Evolutionary conservation across 306 rosid genomes (phyloP).

Genomic region (Vigna radiata): DNA sequence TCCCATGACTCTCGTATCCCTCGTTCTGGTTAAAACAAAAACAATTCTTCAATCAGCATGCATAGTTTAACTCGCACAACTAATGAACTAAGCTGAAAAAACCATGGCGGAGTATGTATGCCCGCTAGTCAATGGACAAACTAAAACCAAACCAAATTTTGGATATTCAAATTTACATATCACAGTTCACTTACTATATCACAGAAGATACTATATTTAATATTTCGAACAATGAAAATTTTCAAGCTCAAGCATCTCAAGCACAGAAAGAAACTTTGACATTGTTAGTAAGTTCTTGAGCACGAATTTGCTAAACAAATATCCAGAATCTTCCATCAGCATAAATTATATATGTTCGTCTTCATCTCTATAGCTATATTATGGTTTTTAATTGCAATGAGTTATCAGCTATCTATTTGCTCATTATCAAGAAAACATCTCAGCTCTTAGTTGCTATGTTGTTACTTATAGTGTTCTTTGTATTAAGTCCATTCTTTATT

Average conservation of each 20-base stretch:
- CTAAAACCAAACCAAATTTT: neutral
- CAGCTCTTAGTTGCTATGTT: neutral
- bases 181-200: conserved; percentile 5
- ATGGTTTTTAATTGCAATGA: too few relatives aligned
- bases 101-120: neutral
- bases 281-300: conserved; percentile 13
- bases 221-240: neutral
- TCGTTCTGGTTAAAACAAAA: conserved; percentile 47
- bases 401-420: too few relatives aligned
- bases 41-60: conserved; percentile 8
- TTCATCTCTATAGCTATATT: too few relatives aligned
- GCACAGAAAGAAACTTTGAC: conserved; percentile 21
- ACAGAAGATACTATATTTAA: neutral
- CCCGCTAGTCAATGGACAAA: neutral
- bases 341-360: too few relatives aligned
- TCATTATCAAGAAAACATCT: too few relatives aligned
- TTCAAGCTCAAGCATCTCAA: neutral
- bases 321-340: too few relatives aligned
- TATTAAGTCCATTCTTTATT: too few relatives aligned
- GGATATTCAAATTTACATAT: neutral
- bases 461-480: too few relatives aligned
- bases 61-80: conserved; percentile 21
- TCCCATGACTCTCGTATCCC: conserved; percentile 35
- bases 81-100: conserved; percentile 21
- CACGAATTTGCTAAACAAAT: neutral